Conservation (phyloP, 768 basidiomycete species). For the Mycena kentingensis region DNA sequence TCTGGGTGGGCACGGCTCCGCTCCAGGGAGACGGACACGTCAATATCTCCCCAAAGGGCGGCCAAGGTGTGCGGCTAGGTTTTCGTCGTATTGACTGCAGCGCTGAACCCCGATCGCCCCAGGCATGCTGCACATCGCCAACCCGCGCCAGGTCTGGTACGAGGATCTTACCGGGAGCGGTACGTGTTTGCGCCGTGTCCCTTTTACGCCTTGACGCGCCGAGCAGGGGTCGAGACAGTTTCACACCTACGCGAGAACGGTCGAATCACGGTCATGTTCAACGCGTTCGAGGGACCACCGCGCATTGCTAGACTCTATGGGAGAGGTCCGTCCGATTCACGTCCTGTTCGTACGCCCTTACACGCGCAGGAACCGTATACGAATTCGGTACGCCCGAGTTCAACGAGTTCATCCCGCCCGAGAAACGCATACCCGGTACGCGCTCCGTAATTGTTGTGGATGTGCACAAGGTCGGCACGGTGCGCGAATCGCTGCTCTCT, state of each 20-base stretch:
- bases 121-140: conserved; percentile 59
- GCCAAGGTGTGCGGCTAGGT: conserved; percentile 31
- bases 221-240: conserved; percentile 57
- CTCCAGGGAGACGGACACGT: conserved; percentile 58
- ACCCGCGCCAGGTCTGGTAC: conserved; percentile 64
- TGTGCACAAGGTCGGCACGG: conserved; percentile 56
- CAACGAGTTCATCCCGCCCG: conserved; percentile 48
- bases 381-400: conserved; percentile 69
- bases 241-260: conserved; percentile 66
- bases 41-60: conserved; percentile 70
- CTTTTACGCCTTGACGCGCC: not conserved
- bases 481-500: conserved; percentile 26
- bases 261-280: conserved; percentile 62
- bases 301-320: conserved; percentile 63
- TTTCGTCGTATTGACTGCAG: not conserved
- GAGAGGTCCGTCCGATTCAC: conserved; percentile 51
- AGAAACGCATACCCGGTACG: conserved; percentile 54
- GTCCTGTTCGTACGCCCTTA: conserved; percentile 31
- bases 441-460: conserved; percentile 63
- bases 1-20: conserved; percentile 73
- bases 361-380: conserved; percentile 50
- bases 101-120: not conserved
- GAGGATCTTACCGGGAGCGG: conserved; percentile 74
- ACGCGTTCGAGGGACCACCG: conserved; percentile 61
- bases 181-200: conserved; percentile 31